A percentile compares a stretch with the other conserved stretches of the same genome.
Evolutionary conservation across 768 basidiomycete species (phyloP).

Genomic region (Panaeolus papilionaceus): DNA sequence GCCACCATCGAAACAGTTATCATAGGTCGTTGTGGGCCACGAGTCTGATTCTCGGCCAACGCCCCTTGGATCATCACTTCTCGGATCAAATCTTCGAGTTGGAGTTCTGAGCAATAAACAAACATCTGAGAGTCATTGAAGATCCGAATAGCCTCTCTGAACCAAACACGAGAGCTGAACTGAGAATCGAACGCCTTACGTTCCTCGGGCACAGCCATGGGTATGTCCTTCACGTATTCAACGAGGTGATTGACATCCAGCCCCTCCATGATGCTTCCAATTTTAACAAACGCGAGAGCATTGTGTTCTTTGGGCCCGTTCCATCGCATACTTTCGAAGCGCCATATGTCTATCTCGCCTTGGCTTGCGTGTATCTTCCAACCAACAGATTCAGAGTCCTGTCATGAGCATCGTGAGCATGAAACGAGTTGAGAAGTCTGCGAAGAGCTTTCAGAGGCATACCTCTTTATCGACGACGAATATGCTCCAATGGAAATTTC

Average conservation of each 20-base stretch:
- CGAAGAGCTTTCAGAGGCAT: neutral
- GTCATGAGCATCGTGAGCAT: neutral
- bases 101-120: neutral
- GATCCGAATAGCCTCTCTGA: conserved; percentile 7
- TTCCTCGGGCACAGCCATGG: conserved; percentile 1
- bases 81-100: neutral
- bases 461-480: neutral
- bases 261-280: conserved; percentile 5
- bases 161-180: conserved; percentile 12
- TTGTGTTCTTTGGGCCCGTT: neutral
- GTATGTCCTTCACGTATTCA: conserved; percentile 7
- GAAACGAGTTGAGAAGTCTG: neutral
- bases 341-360: neutral
- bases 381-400: neutral
- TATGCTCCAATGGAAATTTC: conserved; percentile 10
- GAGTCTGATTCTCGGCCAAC: neutral
- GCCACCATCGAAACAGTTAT: neutral
- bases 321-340: conserved; percentile 4
- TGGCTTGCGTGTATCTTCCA: neutral
- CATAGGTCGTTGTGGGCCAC: neutral
- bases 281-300: conserved; percentile 2
- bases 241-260: neutral
- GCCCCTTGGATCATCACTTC: neutral
- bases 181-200: neutral
- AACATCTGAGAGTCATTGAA: conserved; percentile 12